Percentiles rank a stretch among this genome's conserved stretches.
These are phyloP conservation scores for Fusarium subtropicale DNA, from an alignment of 2,329 filamentous ascomycete genomes.

Conservation along the genomic window DNA sequence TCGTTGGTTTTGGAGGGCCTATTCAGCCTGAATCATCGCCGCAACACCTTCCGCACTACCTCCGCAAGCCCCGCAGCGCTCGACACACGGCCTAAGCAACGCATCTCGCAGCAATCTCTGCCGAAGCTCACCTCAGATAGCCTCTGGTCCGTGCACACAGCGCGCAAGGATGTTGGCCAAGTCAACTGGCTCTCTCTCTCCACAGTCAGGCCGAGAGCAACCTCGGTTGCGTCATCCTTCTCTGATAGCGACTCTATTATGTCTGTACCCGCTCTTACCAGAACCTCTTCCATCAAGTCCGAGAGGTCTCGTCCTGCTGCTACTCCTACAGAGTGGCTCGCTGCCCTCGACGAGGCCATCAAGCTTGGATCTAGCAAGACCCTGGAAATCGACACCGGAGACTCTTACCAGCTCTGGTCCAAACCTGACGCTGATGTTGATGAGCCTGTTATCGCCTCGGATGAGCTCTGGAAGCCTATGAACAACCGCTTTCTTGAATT, in stretches of 20 bases:
- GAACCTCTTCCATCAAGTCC: constrained; percentile 41
- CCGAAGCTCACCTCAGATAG: constrained; percentile 49
- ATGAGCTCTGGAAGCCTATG: constrained; percentile 43
- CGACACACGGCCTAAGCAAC: constrained; percentile 51
- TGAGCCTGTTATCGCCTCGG: constrained; percentile 14
- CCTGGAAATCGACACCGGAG: constrained; percentile 19
- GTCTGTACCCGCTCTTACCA: constrained; percentile 30
- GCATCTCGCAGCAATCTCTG: constrained; percentile 47
- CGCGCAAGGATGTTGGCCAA: constrained; percentile 26
- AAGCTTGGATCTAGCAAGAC: constrained; percentile 29
- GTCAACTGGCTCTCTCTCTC: constrained; percentile 44
- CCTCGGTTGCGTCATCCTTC: constrained; percentile 41
- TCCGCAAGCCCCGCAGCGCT: constrained; percentile 46
- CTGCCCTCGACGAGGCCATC: constrained; percentile 52
- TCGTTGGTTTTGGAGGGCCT: constrained; percentile 41
- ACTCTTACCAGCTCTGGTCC: constrained; percentile 45
- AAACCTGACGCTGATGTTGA: constrained; percentile 27
- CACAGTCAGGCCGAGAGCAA: constrained; percentile 34
- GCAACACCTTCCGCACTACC: constrained; percentile 46
- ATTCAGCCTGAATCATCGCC: constrained; percentile 45
- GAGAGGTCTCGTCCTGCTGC: constrained; percentile 40
- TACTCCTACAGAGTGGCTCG: constrained; percentile 52
- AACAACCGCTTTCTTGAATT: constrained; percentile 38
- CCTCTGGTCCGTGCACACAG: constrained; percentile 51
- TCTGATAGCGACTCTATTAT: constrained; percentile 29